phyloP scores from a whole-genome alignment of 345 rosid species.

The Populus davidiana region DNA sequence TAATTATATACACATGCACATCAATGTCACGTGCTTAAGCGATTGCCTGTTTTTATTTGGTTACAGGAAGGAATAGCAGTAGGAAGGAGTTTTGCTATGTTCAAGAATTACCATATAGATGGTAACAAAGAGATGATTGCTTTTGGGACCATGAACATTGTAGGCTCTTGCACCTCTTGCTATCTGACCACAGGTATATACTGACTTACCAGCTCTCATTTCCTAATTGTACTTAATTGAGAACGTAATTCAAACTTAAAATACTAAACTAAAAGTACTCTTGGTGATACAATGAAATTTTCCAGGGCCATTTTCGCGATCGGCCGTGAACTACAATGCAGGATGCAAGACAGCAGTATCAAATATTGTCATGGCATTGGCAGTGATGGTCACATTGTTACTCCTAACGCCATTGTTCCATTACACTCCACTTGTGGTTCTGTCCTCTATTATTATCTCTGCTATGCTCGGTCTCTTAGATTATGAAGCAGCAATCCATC shows the following conservation, averaged over 20 bases:
- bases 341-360: conserved; percentile 88
- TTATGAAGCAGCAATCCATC: conserved; percentile 75
- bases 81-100: conserved; percentile 90
- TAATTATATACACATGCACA: background rate
- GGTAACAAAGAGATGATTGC: conserved; percentile 99
- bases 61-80: conserved; percentile 94
- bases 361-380: conserved; percentile 87
- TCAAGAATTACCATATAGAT: conserved; percentile 83
- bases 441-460: conserved; percentile 66
- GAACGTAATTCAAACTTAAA: background rate
- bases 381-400: conserved; percentile 76
- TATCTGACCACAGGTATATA: conserved; percentile 73
- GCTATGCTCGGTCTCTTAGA: conserved; percentile 97
- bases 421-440: conserved; percentile 91
- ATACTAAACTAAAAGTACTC: background rate
- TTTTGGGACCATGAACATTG: conserved; percentile 87
- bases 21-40: background rate
- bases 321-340: conserved; percentile 92
- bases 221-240: background rate
- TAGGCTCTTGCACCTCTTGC: conserved; percentile 89
- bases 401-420: conserved; percentile 81
- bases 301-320: conserved; percentile 87
- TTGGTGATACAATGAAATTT: background rate
- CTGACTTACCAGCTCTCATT: background rate
- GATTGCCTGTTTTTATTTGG: background rate